phyloP scores from a whole-genome alignment of 108 stramenopile genomes.

The Craspedostauros australis region DNA sequence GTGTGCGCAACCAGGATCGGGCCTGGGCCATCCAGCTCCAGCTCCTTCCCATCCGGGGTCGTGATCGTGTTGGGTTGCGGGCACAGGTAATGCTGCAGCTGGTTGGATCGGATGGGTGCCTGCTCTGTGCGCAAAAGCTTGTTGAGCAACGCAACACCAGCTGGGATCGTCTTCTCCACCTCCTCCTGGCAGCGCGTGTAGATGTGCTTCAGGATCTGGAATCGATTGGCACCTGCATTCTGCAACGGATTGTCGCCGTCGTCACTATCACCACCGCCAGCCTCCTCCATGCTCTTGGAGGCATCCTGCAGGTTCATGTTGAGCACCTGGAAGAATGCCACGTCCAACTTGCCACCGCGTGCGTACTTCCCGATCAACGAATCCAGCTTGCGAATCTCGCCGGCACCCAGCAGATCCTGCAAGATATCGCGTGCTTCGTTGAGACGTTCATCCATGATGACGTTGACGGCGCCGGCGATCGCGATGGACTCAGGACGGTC shows the following conservation, averaged over 20 bases:
- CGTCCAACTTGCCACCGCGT: conserved; percentile 66
- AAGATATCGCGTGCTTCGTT: conserved; percentile 47
- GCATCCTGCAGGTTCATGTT: conserved; percentile 78
- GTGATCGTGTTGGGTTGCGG: conserved; percentile 59
- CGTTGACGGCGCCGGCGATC: conserved; percentile 41
- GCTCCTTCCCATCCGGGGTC: conserved; percentile 67
- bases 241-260: too few relatives aligned
- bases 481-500: conserved; percentile 7
- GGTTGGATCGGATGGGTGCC: conserved; percentile 69
- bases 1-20: conserved; percentile 50
- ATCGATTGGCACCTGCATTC: conserved; percentile 32
- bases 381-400: conserved; percentile 81
- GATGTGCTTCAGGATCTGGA: conserved; percentile 74
- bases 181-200: conserved; percentile 87
- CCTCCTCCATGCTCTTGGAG: conserved; percentile 10
- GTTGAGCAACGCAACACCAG: conserved; percentile 75
- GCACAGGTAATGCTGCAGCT: conserved; percentile 65
- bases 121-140: conserved; percentile 71
- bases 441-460: conserved; percentile 48
- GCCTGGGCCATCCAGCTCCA: conserved; percentile 33
- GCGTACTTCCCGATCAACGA: conserved; percentile 68
- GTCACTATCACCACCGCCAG: not conserved
- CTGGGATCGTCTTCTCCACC: conserved; percentile 68
- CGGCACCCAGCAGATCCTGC: conserved; percentile 49
- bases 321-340: conserved; percentile 76